Evolutionary conservation across 495 filamentous ascomycete species (phyloP), one percentile per base, ranked within the genome.

Genomic region (Haplographium delicatum): DNA sequence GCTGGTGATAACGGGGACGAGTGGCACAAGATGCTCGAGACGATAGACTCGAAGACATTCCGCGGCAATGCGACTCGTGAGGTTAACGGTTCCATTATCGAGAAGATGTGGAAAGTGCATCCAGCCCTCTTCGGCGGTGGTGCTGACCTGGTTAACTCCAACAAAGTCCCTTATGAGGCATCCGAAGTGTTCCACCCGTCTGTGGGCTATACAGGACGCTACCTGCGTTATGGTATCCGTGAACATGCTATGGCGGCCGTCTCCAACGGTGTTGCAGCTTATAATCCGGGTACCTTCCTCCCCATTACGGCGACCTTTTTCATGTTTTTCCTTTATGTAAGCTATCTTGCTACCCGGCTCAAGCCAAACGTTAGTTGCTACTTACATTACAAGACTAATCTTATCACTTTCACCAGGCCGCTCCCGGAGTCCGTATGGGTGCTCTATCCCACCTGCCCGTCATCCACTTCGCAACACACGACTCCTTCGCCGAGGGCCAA

Each of bases 381-480:
- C n/a, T n/a, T n/a, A n/a, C n/a, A n/a, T n/a, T n/a, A n/a, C n/a
- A n/a, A n/a, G n/a, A n/a, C n/a, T 20, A 53, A 34, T 76, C 77
- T n/a, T n/a, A n/a, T n/a, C n/a, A n/a, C n/a, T n/a, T n/a, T n/a
- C n/a, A n/a, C n/a, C n/a, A n/a, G 28, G 79, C 78, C 7, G 78
- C 80, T 0, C 76, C 78, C 0, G 78, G 69, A 6, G 69, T 82
- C 4, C 74, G 80, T 22, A 81, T 83, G 76, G 76, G 75, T 9
- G 78, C 80, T 9, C 65, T 83, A 0, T 72, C 76, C 38, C 64
- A 71, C 18, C 73, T 82, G 27, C 76, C 76, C 37, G 59, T 68
- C 10, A 79, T 83, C 51, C 78, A 82, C 59, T 65, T 73, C 33
- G 80, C 79, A 8, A 83, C 80, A 0, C 80, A 83, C 61, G 77